Base-by-base conservation (phyloP, 2,329 filamentous ascomycete species). In the Metarhizium sp. region DNA sequence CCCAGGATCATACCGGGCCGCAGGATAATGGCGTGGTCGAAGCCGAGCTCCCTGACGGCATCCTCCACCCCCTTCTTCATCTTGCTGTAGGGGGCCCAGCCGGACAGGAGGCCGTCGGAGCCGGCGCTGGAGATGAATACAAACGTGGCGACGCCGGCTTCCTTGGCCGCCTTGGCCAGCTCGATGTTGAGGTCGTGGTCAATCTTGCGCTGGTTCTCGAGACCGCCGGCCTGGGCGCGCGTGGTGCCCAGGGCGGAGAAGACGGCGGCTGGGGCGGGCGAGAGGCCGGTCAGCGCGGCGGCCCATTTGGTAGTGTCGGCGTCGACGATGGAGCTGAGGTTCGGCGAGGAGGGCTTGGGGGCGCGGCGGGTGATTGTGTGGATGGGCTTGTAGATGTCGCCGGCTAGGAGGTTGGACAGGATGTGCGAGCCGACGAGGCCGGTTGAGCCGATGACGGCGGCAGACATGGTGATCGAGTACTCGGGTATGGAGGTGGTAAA, bases 11-110 rank as follows among this genome's bases (percentile, higher is more conserved):
- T 59, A 0, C 88, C 92, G 0, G 92, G 92, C 48, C 84, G 71
- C 25, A 86, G 51, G 54, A 96, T 86, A 55, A 96, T 80, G 4
- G 85, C 86, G 60, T 88, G 83, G 51, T 92, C 87, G 66, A 96
- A 96, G 4, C 75, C 85, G 4, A 92, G 72, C 46, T 73, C 80
- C 67, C 82, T 81, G 57, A 96, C 79, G 16, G 83, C 76, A 38
- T 95, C 87, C 69, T 97, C 92, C 45, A 96, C 82, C 63, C 94
- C 88, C 29, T 82, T 84, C 77, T 96, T 96, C 89, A 96, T 94
- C 69, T 75, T 60, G 73, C 82, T 59, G 71, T 78, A 71, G 64
- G 76, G 72, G 67, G 81, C n/a, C 74, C 76, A 52, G 70, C 71
- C 50, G 47, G 61, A 51, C 36, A 73, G 34, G 43, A 77, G 30